Evolutionary conservation across 495 filamentous ascomycete species (phyloP), one percentile per base, ranked within the genome.

Genomic region (Penicillium desertorum): DNA sequence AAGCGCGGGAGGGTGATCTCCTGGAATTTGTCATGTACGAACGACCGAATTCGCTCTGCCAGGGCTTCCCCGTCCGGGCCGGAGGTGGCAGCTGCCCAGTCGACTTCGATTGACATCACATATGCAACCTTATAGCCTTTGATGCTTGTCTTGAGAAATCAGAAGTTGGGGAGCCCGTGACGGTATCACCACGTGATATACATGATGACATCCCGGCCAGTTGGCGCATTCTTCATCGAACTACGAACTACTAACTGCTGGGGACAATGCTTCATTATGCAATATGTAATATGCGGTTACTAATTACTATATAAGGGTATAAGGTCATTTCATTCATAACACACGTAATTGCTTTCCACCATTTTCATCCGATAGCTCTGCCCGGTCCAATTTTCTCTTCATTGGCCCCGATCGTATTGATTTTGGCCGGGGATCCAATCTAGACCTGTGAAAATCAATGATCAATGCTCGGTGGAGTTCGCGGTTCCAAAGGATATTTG

Each of bases 1-100:
- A 98, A 97, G 50, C 91, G 88, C 36, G 94, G 94, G 29, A 99
- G 81, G 14, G 89, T 79, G 42, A 97, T 86, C 46, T 89, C 81
- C 73, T 99, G 94, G 74, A 99, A 99, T 67, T 89, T 92, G 65
- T 88, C 85, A 74, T 99, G 90, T 63, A 99, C 88, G 73, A 98
- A 98, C 67, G 88, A 88, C 56, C 92, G 90, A 69, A 99, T 94
- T 50, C 78, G 78, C 62, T 90, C 86, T 8, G 94, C 91, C 51
- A 96, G 85, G 29, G 83, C 88, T 57, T 84, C 76, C 17, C 95
- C 92, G 68, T 96, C 92, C 25, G 89, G 83, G 16, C 93, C 94
- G 39, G 85, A 83, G n/a, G 93, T 97, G 67, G 97, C 82, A 48
- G 88, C 87, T 62, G 88, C 85, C 94, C 94, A 99, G 77, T 96